Conservation (phyloP, 108 stramenopile species). For the Mayamaea pseudoterrestris region DNA sequence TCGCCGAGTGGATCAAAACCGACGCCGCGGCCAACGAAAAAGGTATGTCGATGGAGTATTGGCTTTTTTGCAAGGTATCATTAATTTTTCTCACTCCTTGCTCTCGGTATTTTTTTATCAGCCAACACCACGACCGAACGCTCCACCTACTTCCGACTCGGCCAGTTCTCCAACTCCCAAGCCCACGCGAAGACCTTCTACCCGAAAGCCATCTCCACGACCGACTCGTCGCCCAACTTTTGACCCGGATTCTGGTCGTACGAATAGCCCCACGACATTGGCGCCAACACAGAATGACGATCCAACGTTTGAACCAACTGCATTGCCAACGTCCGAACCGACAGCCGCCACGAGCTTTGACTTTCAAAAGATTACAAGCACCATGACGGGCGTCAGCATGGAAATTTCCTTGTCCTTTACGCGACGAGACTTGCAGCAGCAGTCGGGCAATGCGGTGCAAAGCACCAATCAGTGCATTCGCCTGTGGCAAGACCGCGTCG, state of each 20-base stretch:
- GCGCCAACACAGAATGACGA: not conserved
- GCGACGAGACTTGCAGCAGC: no score
- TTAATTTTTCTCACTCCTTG: no score
- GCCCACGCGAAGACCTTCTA: slow-evolving; percentile 1
- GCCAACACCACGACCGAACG: no score
- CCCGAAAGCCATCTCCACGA: not conserved
- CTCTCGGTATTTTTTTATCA: no score
- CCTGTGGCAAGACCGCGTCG: no score
- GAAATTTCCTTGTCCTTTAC: not conserved
- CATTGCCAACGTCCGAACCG: not conserved
- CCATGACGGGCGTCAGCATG: not conserved
- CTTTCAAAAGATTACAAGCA: not conserved
- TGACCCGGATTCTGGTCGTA: no score
- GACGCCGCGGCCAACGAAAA: no score
- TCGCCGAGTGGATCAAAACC: no score
- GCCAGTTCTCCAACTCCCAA: not conserved
- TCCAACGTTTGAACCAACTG: not conserved
- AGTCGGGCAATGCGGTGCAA: no score
- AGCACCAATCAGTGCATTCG: no score
- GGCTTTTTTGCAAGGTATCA: no score
- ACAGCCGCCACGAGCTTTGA: not conserved
- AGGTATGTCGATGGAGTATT: no score
- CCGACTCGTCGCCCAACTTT: not conserved
- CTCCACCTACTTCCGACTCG: not conserved
- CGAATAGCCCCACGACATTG: not conserved